Conservation (phyloP, 306 rosid genomes). For the Styphnolobium japonicum region DNA sequence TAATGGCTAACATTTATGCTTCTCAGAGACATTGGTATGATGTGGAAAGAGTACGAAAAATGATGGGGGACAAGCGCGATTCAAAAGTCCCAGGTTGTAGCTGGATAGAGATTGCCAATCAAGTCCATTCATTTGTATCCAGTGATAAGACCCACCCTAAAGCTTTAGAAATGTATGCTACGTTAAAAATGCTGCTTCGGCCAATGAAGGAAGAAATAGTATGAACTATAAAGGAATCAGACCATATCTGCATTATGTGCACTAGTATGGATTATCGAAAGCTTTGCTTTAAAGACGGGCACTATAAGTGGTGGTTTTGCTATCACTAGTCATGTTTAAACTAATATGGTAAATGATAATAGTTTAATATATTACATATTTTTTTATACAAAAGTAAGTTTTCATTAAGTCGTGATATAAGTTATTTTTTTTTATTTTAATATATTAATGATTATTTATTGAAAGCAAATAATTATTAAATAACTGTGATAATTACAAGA, state of each 20-base stretch:
- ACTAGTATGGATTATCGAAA: neutral
- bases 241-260: neutral
- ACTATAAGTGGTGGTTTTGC: neutral
- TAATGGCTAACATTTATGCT: constrained; percentile 68
- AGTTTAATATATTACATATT: no score
- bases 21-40: constrained; percentile 61
- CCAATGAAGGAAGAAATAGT: constrained; percentile 42
- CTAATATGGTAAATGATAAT: constrained; percentile 11
- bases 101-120: constrained; percentile 62
- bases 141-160: constrained; percentile 50
- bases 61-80: constrained; percentile 40
- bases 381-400: no score
- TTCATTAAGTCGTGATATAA: no score
- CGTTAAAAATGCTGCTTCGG: constrained; percentile 41
- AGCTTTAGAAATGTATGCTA: constrained; percentile 35
- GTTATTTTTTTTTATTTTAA: no score
- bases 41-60: constrained; percentile 51
- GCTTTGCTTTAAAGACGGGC: constrained; percentile 15
- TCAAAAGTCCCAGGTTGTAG: constrained; percentile 60
- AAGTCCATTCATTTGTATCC: constrained; percentile 53
- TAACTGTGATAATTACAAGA: no score
- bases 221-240: constrained; percentile 15
- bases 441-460: no score
- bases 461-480: no score
- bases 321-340: constrained; percentile 11